These are phyloP conservation scores for Arthrobotrys musiformis DNA, from an alignment of 2,329 filamentous ascomycete species.

Conservation along the genomic window DNA sequence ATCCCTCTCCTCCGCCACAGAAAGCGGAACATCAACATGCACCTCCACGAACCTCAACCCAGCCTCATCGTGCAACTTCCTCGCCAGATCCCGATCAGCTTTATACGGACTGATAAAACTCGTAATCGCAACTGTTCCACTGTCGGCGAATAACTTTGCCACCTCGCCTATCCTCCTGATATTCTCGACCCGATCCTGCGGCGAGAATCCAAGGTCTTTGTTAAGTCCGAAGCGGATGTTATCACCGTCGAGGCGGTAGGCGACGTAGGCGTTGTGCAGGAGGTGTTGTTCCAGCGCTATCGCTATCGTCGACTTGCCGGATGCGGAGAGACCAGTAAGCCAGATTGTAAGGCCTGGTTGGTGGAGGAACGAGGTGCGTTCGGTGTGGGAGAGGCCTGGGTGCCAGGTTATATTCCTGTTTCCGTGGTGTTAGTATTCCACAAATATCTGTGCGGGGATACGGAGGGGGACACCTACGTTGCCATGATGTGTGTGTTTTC, in stretches of 20 bases:
- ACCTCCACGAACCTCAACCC: constrained; percentile 89
- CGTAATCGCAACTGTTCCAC: constrained; percentile 85
- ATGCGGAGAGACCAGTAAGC: constrained; percentile 96
- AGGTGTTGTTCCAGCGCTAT: constrained; percentile 97
- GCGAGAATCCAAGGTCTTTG: constrained; percentile 95
- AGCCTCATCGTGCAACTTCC: constrained; percentile 77
- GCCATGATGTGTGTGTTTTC: neutral
- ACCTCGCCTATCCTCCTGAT: constrained; percentile 93
- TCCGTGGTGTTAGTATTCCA: neutral
- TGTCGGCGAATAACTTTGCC: constrained; percentile 95
- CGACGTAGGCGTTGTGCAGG: constrained; percentile 80
- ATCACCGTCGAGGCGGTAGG: constrained; percentile 94
- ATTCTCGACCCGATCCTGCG: constrained; percentile 95
- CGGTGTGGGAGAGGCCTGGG: constrained; percentile 78
- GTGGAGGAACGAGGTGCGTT: constrained; percentile 78
- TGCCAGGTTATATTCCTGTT: constrained; percentile 90
- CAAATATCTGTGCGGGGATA: neutral
- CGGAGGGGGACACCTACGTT: neutral
- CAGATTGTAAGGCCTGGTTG: constrained; percentile 95
- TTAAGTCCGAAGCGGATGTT: constrained; percentile 98
- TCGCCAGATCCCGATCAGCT: constrained; percentile 83
- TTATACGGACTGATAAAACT: constrained; percentile 97
- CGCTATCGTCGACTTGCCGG: constrained; percentile 96
- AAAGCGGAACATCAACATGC: constrained; percentile 88
- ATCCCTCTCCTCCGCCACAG: constrained; percentile 92